phyloP scores from a whole-genome alignment of 495 filamentous ascomycete genomes.

The Penicillium robsamsonii region DNA sequence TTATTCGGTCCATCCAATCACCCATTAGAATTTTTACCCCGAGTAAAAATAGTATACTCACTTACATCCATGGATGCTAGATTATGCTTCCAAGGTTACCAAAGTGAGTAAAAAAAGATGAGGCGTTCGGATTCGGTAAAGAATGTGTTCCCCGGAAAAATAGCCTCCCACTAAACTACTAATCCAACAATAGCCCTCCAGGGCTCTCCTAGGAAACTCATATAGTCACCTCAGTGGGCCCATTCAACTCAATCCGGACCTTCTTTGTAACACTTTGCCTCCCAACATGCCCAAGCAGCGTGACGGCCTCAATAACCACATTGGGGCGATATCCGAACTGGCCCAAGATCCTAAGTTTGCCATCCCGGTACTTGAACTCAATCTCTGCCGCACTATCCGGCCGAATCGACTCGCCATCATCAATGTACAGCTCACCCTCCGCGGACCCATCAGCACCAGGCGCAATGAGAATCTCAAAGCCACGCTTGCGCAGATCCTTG shows the following conservation, averaged over 20 bases:
- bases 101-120: neutral
- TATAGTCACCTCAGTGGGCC: constrained; percentile 20
- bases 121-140: too few species aligned
- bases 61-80: neutral
- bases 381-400: constrained; percentile 48
- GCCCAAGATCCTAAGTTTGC: constrained; percentile 48
- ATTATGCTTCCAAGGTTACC: neutral
- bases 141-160: too few species aligned
- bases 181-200: too few species aligned
- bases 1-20: neutral
- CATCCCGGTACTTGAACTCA: constrained; percentile 49
- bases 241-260: constrained; percentile 26
- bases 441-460: constrained; percentile 50
- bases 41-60: neutral
- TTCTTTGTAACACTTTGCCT: constrained; percentile 25
- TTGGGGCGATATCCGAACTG: constrained; percentile 45
- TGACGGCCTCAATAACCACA: constrained; percentile 55
- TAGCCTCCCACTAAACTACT: too few species aligned
- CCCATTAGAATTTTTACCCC: neutral
- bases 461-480: constrained; percentile 68
- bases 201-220: neutral
- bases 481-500: constrained; percentile 56
- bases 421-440: constrained; percentile 53
- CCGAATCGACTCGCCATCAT: constrained; percentile 56
- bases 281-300: constrained; percentile 46